phyloP scores from a whole-genome alignment of 1,284 basidiomycete genomes.

The Mrakiaceae sp. region DNA sequence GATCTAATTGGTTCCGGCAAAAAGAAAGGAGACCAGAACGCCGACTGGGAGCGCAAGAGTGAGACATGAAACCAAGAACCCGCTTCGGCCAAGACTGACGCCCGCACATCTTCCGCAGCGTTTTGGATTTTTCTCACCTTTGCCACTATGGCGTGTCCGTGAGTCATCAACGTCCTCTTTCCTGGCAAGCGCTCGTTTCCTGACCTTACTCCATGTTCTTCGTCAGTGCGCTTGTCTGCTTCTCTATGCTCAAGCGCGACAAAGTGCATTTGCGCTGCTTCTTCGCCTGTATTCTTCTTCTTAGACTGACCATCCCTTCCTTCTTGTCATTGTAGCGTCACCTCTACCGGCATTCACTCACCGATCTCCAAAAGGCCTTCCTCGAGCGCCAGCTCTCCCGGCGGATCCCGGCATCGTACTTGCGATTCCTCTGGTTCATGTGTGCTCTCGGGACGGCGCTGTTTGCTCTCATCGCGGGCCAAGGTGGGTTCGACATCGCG shows the following conservation, averaged over 20 bases:
- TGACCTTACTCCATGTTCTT: conserved; percentile 17
- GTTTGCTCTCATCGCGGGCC: conserved; percentile 45
- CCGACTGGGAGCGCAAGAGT: conserved; percentile 46
- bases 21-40: conserved; percentile 20
- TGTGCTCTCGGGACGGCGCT: conserved; percentile 40
- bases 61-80: conserved; percentile 15
- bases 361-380: conserved; percentile 24
- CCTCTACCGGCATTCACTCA: conserved; percentile 11
- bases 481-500: conserved; percentile 28
- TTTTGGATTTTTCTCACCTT: conserved; percentile 46
- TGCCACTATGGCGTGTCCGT: conserved; percentile 35
- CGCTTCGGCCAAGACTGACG: background rate
- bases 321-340: background rate
- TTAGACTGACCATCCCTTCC: background rate
- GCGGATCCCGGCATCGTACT: conserved; percentile 43
- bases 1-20: conserved; percentile 33
- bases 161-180: background rate
- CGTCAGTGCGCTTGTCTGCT: conserved; percentile 41
- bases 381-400: conserved; percentile 37
- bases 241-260: conserved; percentile 35
- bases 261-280: conserved; percentile 16
- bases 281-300: too few relatives aligned
- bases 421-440: conserved; percentile 47
- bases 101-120: conserved; percentile 21
- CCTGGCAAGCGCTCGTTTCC: background rate